Conservation (phyloP, 768 basidiomycete genomes). For the Mycena indigotica region DNA sequence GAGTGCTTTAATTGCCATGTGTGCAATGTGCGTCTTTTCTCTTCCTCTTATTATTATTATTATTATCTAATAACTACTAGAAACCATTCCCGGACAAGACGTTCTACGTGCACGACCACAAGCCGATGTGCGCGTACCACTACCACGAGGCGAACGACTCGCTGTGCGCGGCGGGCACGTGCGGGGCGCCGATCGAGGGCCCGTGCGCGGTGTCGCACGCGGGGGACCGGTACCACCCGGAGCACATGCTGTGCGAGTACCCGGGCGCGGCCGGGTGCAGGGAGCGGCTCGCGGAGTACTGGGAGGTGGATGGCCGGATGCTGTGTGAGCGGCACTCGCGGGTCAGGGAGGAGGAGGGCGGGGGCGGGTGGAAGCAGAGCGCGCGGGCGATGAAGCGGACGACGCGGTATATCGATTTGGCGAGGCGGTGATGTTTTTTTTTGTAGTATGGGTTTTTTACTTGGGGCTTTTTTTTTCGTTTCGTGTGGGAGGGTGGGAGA, state of each 20-base stretch:
- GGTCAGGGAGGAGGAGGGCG: slow-evolving; percentile 26
- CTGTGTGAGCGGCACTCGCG: slow-evolving; percentile 82
- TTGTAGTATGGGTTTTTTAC: neutral
- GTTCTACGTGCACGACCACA: slow-evolving; percentile 90
- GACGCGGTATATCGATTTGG: slow-evolving; percentile 80
- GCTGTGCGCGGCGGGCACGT: slow-evolving; percentile 75
- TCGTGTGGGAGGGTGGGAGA: too few species aligned
- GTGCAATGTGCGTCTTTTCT: slow-evolving; percentile 62
- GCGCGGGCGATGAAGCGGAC: slow-evolving; percentile 72
- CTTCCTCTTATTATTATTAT: too few species aligned
- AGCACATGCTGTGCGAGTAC: slow-evolving; percentile 84
- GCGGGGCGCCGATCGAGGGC: slow-evolving; percentile 90
- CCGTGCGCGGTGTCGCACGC: slow-evolving; percentile 86
- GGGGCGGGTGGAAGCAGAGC: slow-evolving; percentile 29
- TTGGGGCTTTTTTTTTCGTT: neutral
- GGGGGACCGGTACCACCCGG: slow-evolving; percentile 83
- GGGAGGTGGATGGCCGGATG: slow-evolving; percentile 85
- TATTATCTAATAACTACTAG: too few species aligned
- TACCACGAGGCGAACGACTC: slow-evolving; percentile 93
- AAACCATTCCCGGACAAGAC: slow-evolving; percentile 89
- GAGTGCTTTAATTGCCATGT: slow-evolving; percentile 87
- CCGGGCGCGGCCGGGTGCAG: slow-evolving; percentile 51
- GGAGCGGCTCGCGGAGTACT: slow-evolving; percentile 77
- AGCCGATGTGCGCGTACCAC: slow-evolving; percentile 88
- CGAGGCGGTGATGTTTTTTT: neutral